Conservation (phyloP, 169 alveolate species). For the Babesia sp. region DNA sequence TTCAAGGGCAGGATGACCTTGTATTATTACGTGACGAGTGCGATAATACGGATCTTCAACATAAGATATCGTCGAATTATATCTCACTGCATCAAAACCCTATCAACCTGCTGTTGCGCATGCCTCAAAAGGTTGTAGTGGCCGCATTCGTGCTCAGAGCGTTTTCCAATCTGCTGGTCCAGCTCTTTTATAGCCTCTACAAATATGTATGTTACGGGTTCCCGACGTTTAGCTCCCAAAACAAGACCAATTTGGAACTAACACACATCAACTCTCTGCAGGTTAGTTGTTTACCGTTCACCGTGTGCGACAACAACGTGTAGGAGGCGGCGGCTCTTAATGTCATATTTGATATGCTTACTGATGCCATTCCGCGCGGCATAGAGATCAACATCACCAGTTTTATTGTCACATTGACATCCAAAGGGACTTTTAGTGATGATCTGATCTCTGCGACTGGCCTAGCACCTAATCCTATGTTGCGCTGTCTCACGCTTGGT, state of each 20-base stretch:
- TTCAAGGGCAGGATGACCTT: not conserved
- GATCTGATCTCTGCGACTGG: conserved; percentile 33
- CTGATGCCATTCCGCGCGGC: not conserved
- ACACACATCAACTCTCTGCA: conserved; percentile 46
- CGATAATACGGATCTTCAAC: conserved; percentile 1
- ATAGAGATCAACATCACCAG: conserved; percentile 36
- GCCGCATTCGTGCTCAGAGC: conserved; percentile 45
- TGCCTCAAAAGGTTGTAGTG: conserved; percentile 23
- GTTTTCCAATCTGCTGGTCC: conserved; percentile 42
- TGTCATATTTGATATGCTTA: conserved; percentile 18
- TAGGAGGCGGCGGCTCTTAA: conserved; percentile 54
- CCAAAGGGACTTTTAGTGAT: conserved; percentile 29
- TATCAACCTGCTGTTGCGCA: conserved; percentile 53
- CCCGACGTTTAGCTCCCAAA: conserved; percentile 16
- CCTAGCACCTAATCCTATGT: conserved; percentile 12
- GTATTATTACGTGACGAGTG: not conserved
- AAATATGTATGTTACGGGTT: conserved; percentile 57
- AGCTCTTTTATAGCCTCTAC: conserved; percentile 42
- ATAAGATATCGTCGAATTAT: conserved; percentile 40
- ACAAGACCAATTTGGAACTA: conserved; percentile 26
- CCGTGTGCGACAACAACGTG: not conserved
- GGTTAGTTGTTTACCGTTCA: conserved; percentile 8
- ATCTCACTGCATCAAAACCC: conserved; percentile 66
- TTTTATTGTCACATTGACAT: conserved; percentile 9
- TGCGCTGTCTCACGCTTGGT: not conserved